Evolutionary conservation across 2,329 filamentous ascomycete genomes (phyloP), one percentile per base, ranked within the genome.

Genomic region (Dendryphion nanum): DNA sequence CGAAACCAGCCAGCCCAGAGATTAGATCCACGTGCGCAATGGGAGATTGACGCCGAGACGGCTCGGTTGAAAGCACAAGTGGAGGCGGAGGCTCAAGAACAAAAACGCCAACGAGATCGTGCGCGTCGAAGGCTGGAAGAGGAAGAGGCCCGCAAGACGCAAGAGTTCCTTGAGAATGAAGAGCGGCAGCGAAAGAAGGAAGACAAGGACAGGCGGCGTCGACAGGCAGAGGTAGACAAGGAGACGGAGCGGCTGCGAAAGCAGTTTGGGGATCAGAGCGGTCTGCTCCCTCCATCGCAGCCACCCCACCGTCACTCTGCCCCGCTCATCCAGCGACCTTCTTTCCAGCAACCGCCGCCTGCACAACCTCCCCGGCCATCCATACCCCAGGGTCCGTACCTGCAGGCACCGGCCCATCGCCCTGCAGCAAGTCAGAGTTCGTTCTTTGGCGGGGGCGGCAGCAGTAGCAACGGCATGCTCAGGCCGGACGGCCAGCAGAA

Each of bases 181-280:
- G 56, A 59, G 4, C 77, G 81, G 54, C 76, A 75, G 53, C 83
- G 85, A 75, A 72, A 86, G 4, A 77, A 83, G 33, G 71, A 75
- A 30, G 85, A 89, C 56, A 76, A 74, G 39, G 82, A 85, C 50
- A 74, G 71, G 0, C 75, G 70, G 38, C 63, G 67, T 18, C 72
- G 68, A 41, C 71, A 81, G 45, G 72, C 70, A 1, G 77, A 78
- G 37, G 54, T 76, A 12, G 71, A 95, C 23, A 79, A 81, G 30
- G 90, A 96, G 65, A 95, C 89, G 0, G 83, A 83, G 50, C 77
- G 89, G 1, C 69, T 96, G 6, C 73, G 79, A 16, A 78, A 73
- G 49, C 64, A 83, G 51, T 90, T 87, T 52, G 85, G 86, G 33
- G 71, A 61, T 38, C 62, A 66, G 33, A 54, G 51, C 18, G 55